Percentiles rank a stretch among this genome's conserved stretches.
These are phyloP conservation scores for Dothiorella sarmentorum DNA, from an alignment of 2,329 filamentous ascomycete genomes.

Conservation along the genomic window DNA sequence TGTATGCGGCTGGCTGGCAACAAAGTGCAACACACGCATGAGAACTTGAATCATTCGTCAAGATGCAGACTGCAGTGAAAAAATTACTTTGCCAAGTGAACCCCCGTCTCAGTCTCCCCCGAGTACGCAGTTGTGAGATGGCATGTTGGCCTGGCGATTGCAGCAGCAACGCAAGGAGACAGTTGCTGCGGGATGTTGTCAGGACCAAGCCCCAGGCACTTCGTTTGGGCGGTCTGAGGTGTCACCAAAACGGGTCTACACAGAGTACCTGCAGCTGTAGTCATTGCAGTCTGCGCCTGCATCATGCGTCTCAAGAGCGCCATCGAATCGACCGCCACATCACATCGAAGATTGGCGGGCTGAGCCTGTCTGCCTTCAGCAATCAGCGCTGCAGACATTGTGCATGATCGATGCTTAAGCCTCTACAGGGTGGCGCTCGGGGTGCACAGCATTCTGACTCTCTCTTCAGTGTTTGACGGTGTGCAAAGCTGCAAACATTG, in stretches of 20 bases:
- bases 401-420: neutral
- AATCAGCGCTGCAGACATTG: neutral
- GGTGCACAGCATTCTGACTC: neutral
- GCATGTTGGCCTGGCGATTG: neutral
- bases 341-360: neutral
- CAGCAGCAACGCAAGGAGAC: neutral
- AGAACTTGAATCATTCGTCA: too few species aligned
- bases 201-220: neutral
- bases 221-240: neutral
- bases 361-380: neutral
- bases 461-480: constrained; percentile 13
- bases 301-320: neutral
- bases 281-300: neutral
- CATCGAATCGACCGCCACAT: neutral
- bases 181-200: neutral
- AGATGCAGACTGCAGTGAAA: too few species aligned
- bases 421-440: neutral
- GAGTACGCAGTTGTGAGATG: neutral
- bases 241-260: neutral
- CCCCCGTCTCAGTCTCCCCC: too few species aligned
- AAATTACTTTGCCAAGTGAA: too few species aligned
- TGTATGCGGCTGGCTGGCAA: too few species aligned
- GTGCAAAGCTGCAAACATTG: constrained; percentile 17
- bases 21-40: too few species aligned
- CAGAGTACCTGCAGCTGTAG: constrained; percentile 2